These are phyloP conservation scores for Fraxinus dipetala DNA, from an alignment of 305 asterid genomes.

Conservation along the genomic window DNA sequence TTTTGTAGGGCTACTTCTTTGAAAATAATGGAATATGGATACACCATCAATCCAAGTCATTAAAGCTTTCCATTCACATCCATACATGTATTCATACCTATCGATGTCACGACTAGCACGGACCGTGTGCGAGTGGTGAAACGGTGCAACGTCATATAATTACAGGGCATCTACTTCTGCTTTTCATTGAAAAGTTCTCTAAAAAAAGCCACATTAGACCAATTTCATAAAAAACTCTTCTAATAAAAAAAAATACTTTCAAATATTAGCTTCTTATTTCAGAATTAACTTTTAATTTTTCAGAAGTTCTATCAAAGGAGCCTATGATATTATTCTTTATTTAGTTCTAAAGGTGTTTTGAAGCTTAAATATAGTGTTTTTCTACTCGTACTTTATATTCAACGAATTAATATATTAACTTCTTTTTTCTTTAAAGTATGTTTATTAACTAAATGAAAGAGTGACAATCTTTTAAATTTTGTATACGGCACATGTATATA, in stretches of 20 bases:
- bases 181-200: neutral
- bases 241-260: too few species aligned
- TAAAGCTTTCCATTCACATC: neutral
- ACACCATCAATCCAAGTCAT: neutral
- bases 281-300: neutral
- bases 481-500: neutral
- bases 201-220: too few species aligned
- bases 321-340: too few species aligned
- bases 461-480: neutral
- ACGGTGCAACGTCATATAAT: neutral
- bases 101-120: neutral
- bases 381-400: neutral
- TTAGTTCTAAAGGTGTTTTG: neutral
- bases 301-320: neutral
- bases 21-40: constrained; percentile 20
- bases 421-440: neutral
- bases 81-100: neutral
- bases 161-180: neutral
- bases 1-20: constrained; percentile 26
- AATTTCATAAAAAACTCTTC: neutral
- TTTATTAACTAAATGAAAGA: neutral
- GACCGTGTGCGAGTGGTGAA: neutral
- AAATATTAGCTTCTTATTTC: neutral
- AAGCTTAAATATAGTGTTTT: neutral
- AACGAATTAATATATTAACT: neutral